Evolutionary conservation across 345 rosid genomes (phyloP).

Genomic region (Excoecaria agallocha): DNA sequence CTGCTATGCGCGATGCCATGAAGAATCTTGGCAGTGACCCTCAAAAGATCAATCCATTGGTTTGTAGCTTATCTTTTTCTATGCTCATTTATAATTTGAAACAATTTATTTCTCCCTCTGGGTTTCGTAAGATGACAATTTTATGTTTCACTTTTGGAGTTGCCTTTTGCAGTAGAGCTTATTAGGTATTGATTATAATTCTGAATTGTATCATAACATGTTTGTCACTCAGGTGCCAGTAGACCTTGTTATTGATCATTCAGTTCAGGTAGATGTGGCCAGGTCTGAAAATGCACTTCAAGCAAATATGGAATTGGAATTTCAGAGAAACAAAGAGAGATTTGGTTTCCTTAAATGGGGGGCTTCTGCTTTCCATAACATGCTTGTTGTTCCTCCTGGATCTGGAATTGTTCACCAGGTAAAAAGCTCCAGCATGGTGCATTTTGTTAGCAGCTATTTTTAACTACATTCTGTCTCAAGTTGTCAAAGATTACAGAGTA

Average conservation of each 20-base stretch:
- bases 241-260: constrained; percentile 98
- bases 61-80: constrained; percentile 6
- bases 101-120: too few relatives aligned
- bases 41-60: constrained; percentile 88
- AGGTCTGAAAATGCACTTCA: constrained; percentile 95
- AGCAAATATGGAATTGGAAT: constrained; percentile 94
- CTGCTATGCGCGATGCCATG: constrained; percentile 99
- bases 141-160: too few relatives aligned
- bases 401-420: constrained; percentile 99
- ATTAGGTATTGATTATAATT: too few relatives aligned
- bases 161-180: too few relatives aligned
- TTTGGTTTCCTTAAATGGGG: constrained; percentile 99
- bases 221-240: constrained; percentile 67
- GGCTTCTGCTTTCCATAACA: constrained; percentile 80
- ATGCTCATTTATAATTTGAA: too few relatives aligned
- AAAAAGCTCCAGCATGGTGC: background rate
- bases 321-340: constrained; percentile 93
- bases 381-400: constrained; percentile 99
- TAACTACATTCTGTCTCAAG: too few relatives aligned
- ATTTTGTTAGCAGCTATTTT: too few relatives aligned
- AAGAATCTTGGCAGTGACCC: constrained; percentile 83
- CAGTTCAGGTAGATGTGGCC: constrained; percentile 97
- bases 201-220: too few relatives aligned
- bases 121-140: too few relatives aligned
- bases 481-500: too few relatives aligned